Evolutionary conservation across 208 protist genomes (phyloP).

Genomic region (Crithidia thermophila): DNA sequence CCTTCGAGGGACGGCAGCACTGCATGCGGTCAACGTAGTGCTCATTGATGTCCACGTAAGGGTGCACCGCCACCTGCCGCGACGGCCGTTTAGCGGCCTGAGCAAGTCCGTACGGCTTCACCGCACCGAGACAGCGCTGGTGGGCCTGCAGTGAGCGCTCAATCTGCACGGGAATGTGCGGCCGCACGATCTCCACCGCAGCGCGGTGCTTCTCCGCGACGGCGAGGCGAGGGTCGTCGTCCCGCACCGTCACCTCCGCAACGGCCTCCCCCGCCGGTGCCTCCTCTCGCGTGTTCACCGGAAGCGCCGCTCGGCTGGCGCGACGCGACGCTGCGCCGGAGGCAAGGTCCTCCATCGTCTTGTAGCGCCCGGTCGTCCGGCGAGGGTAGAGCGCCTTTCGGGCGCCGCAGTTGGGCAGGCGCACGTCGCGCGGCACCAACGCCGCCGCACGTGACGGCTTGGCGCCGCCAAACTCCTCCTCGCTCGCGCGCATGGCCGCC

Average conservation of each 20-base stretch:
- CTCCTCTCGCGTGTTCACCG: not conserved
- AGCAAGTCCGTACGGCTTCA: constrained; percentile 52
- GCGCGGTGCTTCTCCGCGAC: constrained; percentile 26
- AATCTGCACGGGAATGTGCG: constrained; percentile 13
- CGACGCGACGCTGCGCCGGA: not conserved
- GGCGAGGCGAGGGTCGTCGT: constrained; percentile 31
- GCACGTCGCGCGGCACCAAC: not conserved
- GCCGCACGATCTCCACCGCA: not conserved
- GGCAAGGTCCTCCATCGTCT: constrained; percentile 14
- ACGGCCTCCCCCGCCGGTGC: not conserved
- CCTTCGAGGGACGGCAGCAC: constrained; percentile 59
- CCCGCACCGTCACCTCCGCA: not conserved
- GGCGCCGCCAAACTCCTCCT: constrained; percentile 12
- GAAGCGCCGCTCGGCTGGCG: no score
- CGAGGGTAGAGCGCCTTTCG: constrained; percentile 17
- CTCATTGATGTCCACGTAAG: constrained; percentile 26
- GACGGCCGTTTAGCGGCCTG: constrained; percentile 3
- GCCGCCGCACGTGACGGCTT: not conserved
- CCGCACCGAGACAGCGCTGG: constrained; percentile 30
- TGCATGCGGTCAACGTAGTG: constrained; percentile 50
- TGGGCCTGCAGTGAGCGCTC: constrained; percentile 23
- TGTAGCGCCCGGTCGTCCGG: constrained; percentile 8
- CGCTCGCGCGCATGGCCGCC: constrained; percentile 19
- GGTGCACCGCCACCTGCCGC: not conserved
- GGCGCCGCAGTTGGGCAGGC: not conserved